A percentile compares a stretch with the other conserved stretches of the same genome.
Evolutionary conservation across 148 eudicot genomes (phyloP).

Genomic region (Cornus suecica): DNA sequence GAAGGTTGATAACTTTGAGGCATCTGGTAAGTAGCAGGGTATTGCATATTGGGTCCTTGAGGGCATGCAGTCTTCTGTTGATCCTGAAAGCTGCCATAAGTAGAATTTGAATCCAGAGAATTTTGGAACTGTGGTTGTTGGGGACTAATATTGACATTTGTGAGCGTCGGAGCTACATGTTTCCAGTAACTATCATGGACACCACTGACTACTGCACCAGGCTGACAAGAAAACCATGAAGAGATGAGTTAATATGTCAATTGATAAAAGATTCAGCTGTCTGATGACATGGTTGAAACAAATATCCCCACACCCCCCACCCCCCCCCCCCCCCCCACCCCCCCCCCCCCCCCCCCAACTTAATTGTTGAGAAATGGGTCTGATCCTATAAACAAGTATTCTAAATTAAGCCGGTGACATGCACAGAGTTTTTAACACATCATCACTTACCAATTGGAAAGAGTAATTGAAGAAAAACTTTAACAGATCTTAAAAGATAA

Average conservation of each 20-base stretch:
- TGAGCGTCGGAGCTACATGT: conserved; percentile 50
- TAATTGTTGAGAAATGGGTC: not conserved
- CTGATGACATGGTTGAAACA: not conserved
- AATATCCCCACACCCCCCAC: too few species aligned
- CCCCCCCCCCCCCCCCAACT: too few species aligned
- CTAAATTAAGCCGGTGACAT: not conserved
- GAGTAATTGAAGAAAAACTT: not conserved
- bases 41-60: conserved; percentile 43
- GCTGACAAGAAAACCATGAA: conserved; percentile 38
- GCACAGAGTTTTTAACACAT: not conserved
- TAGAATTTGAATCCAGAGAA: conserved; percentile 44
- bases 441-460: not conserved
- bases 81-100: conserved; percentile 52
- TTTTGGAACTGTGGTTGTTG: conserved; percentile 45
- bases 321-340: too few species aligned
- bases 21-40: conserved; percentile 45
- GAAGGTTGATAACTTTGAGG: conserved; percentile 50
- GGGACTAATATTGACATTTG: conserved; percentile 37
- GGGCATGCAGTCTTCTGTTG: conserved; percentile 42
- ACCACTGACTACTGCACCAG: conserved; percentile 37
- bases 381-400: not conserved
- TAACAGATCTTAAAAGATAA: not conserved
- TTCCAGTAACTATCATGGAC: conserved; percentile 76
- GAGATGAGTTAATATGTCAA: conserved; percentile 9
- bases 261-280: not conserved